Percentiles rank a stretch among this genome's conserved stretches.
Conservation (phyloP, 345 rosid species). For the Eucalyptus pauciflora region DNA sequence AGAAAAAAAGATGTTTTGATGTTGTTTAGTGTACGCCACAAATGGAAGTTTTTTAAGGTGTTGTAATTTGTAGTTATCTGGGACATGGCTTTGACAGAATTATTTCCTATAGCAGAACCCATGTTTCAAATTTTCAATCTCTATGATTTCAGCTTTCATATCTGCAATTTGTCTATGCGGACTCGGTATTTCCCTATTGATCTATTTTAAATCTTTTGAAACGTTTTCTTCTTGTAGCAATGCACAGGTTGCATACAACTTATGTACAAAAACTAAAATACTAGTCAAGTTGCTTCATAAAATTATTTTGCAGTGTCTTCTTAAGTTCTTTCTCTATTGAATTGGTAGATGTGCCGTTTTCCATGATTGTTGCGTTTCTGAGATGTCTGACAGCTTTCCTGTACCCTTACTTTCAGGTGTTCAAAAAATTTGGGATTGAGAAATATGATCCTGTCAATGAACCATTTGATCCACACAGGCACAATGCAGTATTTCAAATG, state of each 20-base stretch:
- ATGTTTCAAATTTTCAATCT: not conserved
- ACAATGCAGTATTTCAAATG: slow-evolving; percentile 73
- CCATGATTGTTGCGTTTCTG: not conserved
- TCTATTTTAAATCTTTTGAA: not conserved
- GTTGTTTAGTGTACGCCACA: not conserved
- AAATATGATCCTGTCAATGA: slow-evolving; percentile 72
- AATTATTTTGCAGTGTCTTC: not conserved
- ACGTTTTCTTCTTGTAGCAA: not conserved
- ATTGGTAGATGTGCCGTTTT: not conserved
- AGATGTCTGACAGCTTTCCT: not conserved
- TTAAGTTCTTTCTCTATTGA: not conserved
- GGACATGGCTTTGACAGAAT: not conserved
- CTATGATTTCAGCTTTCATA: not conserved
- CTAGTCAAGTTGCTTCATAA: not conserved
- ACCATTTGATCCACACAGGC: slow-evolving; percentile 87
- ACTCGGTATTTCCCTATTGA: not conserved
- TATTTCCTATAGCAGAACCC: not conserved
- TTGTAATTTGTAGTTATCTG: not conserved
- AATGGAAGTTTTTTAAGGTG: not conserved
- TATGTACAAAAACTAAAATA: not conserved
- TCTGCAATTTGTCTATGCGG: not conserved
- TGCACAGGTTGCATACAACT: not conserved
- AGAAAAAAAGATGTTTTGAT: not conserved
- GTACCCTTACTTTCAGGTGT: slow-evolving; percentile 28
- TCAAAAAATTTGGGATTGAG: slow-evolving; percentile 66